phyloP scores from a whole-genome alignment of 2,329 filamentous ascomycete genomes.

The Pseudomassariella vexata region DNA sequence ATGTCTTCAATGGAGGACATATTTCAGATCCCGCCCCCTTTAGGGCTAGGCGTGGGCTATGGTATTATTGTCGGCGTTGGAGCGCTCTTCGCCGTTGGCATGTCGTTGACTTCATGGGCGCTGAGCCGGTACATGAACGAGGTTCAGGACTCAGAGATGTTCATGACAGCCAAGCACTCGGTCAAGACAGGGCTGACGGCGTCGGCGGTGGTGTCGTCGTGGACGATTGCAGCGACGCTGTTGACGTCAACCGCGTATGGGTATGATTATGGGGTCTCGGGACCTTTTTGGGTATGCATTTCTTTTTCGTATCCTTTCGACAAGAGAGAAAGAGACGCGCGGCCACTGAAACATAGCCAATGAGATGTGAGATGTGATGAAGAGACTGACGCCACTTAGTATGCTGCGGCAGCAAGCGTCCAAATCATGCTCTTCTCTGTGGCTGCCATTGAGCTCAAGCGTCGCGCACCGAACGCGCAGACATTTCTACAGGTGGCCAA shows the following conservation, averaged over 20 bases:
- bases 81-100: constrained; percentile 65
- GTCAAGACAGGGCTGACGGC: constrained; percentile 84
- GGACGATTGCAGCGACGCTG: constrained; percentile 84
- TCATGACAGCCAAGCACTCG: constrained; percentile 77
- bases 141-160: constrained; percentile 84
- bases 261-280: constrained; percentile 68
- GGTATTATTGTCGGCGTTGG: constrained; percentile 70
- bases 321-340: too few species aligned
- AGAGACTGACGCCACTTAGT: constrained; percentile 23
- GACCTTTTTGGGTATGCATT: constrained; percentile 36
- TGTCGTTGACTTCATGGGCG: constrained; percentile 66
- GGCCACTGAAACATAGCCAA: neutral
- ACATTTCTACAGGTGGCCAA: constrained; percentile 76
- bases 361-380: too few species aligned
- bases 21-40: constrained; percentile 16
- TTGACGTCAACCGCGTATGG: constrained; percentile 72
- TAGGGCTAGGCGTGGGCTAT: constrained; percentile 63
- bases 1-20: neutral
- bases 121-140: constrained; percentile 49
- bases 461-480: constrained; percentile 78
- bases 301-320: too few species aligned
- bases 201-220: constrained; percentile 79
- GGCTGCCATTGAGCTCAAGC: constrained; percentile 80
- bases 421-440: constrained; percentile 85
- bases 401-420: constrained; percentile 64